Percentiles rank a stretch among this genome's conserved stretches.
phyloP scores from a whole-genome alignment of 2,329 filamentous ascomycete genomes.

The Stemphylium beticola region DNA sequence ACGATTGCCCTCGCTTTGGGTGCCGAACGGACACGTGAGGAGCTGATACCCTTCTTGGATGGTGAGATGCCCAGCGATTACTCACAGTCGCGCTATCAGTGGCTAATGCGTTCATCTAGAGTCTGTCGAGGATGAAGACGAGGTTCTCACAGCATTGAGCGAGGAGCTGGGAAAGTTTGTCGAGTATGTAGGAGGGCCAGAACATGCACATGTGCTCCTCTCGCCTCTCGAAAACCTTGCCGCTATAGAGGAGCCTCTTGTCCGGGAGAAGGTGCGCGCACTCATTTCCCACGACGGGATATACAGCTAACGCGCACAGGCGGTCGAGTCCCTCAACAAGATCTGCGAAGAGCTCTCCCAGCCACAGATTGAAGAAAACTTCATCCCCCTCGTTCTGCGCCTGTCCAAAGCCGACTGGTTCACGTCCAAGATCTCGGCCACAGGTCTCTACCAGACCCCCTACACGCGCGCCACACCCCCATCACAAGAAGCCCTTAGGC shows the following conservation, averaged over 20 bases:
- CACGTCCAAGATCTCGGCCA: slow-evolving; percentile 98
- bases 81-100: background rate
- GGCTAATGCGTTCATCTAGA: slow-evolving; percentile 64
- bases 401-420: slow-evolving; percentile 99
- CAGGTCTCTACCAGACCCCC: slow-evolving; percentile 89
- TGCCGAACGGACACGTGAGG: slow-evolving; percentile 94
- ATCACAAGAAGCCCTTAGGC: slow-evolving; percentile 89
- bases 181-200: slow-evolving; percentile 94
- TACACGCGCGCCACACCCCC: slow-evolving; percentile 88
- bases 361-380: slow-evolving; percentile 94
- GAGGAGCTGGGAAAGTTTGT: slow-evolving; percentile 97
- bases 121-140: slow-evolving; percentile 98
- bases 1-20: slow-evolving; percentile 97
- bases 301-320: slow-evolving; percentile 62
- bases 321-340: slow-evolving; percentile 98
- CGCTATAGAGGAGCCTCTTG: slow-evolving; percentile 96
- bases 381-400: slow-evolving; percentile 92
- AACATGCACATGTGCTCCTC: slow-evolving; percentile 93
- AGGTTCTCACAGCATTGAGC: slow-evolving; percentile 94
- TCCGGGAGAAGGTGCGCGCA: slow-evolving; percentile 86
- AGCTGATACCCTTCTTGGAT: slow-evolving; percentile 98
- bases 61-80: slow-evolving; percentile 67
- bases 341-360: slow-evolving; percentile 92
- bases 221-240: slow-evolving; percentile 97
- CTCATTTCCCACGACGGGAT: background rate